Percentiles rank a stretch among this genome's conserved stretches.
phyloP scores from a whole-genome alignment of 75 land plant species.

The Selaginella moellendorffii region DNA sequence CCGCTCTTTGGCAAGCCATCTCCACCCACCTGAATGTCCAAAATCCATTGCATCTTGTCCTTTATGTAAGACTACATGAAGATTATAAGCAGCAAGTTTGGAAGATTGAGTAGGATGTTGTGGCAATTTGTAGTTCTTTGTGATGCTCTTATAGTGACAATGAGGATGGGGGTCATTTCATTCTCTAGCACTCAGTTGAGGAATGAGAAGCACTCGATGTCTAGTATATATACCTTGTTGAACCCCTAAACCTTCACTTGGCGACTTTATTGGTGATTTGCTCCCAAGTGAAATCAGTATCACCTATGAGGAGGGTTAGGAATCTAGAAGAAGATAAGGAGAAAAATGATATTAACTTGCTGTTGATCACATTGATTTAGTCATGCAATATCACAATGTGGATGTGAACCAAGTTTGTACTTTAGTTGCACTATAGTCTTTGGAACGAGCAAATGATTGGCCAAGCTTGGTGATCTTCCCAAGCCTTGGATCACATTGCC shows the following conservation, averaged over 20 bases:
- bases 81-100: conserved; percentile 74
- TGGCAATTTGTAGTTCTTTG: conserved; percentile 75
- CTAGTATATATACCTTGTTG: conserved; percentile 97
- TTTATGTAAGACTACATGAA: conserved; percentile 45
- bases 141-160: conserved; percentile 80
- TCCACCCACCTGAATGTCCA: conserved; percentile 72
- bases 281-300: conserved; percentile 92
- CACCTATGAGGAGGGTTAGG: conserved; percentile 82
- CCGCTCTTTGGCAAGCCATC: conserved; percentile 76
- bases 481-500: conserved; percentile 82
- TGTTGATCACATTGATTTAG: conserved; percentile 95
- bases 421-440: conserved; percentile 88
- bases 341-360: conserved; percentile 36
- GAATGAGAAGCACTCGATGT: conserved; percentile 92
- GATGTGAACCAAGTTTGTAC: conserved; percentile 76
- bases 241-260: conserved; percentile 96
- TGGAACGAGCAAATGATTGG: conserved; percentile 59
- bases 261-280: conserved; percentile 90
- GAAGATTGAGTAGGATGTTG: conserved; percentile 84
- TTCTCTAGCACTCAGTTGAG: conserved; percentile 83
- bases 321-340: conserved; percentile 21
- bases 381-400: conserved; percentile 88
- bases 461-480: conserved; percentile 91
- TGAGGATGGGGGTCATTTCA: conserved; percentile 90
- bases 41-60: conserved; percentile 51